These are phyloP conservation scores for Tilletia setariae DNA, from an alignment of 1,284 basidiomycete genomes.

Conservation along the genomic window DNA sequence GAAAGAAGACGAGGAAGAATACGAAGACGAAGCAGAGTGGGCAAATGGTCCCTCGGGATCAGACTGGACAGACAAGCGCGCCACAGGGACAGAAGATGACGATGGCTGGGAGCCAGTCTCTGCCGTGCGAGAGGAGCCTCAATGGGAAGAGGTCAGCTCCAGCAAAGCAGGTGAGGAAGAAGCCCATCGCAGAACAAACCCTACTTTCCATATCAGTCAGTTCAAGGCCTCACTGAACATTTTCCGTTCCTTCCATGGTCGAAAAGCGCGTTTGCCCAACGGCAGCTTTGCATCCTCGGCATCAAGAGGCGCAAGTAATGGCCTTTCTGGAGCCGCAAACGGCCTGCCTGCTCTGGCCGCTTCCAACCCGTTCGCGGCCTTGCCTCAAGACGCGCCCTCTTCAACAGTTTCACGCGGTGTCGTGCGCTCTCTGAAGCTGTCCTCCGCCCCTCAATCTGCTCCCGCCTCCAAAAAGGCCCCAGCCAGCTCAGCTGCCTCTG, in stretches of 20 bases:
- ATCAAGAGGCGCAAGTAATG: not conserved
- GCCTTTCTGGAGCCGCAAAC: not conserved
- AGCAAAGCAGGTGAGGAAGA: slow-evolving; percentile 1
- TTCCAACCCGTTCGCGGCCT: slow-evolving; percentile 35
- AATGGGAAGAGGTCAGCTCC: slow-evolving; percentile 13
- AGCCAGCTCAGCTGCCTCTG: slow-evolving; percentile 17
- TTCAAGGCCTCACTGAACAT: not conserved
- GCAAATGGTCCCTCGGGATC: not conserved
- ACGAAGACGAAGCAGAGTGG: slow-evolving; percentile 1
- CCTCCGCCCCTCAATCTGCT: not conserved
- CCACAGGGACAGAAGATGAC: not conserved
- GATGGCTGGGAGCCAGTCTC: slow-evolving; percentile 11
- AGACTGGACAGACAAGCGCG: not conserved
- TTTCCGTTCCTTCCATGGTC: not conserved
- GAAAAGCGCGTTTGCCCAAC: not conserved
- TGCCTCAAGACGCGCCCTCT: slow-evolving; percentile 27
- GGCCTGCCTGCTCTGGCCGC: slow-evolving; percentile 23
- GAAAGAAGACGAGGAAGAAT: not conserved
- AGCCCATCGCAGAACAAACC: no score
- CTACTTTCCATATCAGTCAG: no score
- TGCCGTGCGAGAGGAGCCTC: slow-evolving; percentile 1
- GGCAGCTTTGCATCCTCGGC: not conserved
- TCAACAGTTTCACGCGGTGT: slow-evolving; percentile 8
- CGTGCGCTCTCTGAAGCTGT: slow-evolving; percentile 20
- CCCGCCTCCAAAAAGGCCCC: slow-evolving; percentile 20